phyloP scores from a whole-genome alignment of 257 asterid species.

The Nyctanthes arbortristis region DNA sequence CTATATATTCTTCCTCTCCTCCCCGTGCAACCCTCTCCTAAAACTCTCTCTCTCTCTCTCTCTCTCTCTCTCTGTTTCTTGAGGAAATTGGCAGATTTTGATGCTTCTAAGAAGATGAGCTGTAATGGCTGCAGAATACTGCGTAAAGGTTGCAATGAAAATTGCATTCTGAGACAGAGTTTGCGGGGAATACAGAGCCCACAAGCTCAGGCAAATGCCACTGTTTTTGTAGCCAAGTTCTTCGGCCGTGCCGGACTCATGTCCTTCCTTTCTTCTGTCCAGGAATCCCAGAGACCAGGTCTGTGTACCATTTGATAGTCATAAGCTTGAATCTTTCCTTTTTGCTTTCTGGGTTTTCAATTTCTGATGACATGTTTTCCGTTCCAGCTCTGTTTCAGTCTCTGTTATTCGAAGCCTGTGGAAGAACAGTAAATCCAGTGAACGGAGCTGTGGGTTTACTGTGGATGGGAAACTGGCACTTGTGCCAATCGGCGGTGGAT shows the following conservation, averaged over 20 bases:
- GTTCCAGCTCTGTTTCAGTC: slow-evolving; percentile 79
- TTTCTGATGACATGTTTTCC: neutral
- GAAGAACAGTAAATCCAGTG: slow-evolving; percentile 83
- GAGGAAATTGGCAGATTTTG: neutral
- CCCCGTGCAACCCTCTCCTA: neutral
- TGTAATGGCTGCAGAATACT: slow-evolving; percentile 88
- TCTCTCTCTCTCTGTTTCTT: neutral
- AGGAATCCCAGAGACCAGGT: slow-evolving; percentile 79
- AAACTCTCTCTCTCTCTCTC: slow-evolving; percentile 6
- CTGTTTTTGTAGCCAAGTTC: slow-evolving; percentile 81
- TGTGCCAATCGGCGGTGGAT: slow-evolving; percentile 81
- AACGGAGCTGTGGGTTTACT: slow-evolving; percentile 76
- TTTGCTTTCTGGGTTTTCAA: neutral
- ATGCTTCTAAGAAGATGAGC: slow-evolving; percentile 45
- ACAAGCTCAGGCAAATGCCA: slow-evolving; percentile 83
- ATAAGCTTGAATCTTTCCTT: neutral
- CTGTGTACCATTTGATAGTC: neutral
- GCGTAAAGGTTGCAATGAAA: slow-evolving; percentile 82
- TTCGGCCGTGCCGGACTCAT: slow-evolving; percentile 93
- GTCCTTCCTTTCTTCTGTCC: slow-evolving; percentile 76
- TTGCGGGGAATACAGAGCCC: slow-evolving; percentile 53
- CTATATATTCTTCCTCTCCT: slow-evolving; percentile 27
- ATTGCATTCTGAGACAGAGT: slow-evolving; percentile 70
- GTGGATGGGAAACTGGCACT: slow-evolving; percentile 82
- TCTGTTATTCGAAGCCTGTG: slow-evolving; percentile 77